phyloP scores from a whole-genome alignment of 805 yeast genomes.

The Metahyphopichia silvanorum region DNA sequence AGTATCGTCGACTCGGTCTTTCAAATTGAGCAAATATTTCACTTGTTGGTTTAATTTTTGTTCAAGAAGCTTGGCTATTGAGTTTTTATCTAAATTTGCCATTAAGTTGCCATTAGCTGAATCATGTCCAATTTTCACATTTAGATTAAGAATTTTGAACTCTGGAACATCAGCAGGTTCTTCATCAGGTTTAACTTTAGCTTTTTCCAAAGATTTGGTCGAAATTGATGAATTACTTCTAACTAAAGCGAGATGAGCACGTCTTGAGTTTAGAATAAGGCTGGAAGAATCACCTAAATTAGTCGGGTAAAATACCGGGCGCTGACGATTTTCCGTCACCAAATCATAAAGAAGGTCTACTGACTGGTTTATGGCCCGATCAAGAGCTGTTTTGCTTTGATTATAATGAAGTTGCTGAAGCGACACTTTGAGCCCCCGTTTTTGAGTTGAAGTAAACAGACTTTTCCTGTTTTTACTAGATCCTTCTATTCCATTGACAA shows the following conservation, averaged over 20 bases:
- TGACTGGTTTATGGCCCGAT: slow-evolving; percentile 55
- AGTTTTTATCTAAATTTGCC: slow-evolving; percentile 60
- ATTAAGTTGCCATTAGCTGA: slow-evolving; percentile 40
- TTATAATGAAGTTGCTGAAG: slow-evolving; percentile 75
- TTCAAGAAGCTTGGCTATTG: slow-evolving; percentile 67
- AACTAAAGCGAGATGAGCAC: slow-evolving; percentile 52
- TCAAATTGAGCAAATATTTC: slow-evolving; percentile 66
- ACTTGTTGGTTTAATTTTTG: slow-evolving; percentile 63
- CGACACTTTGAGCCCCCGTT: slow-evolving; percentile 45
- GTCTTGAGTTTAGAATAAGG: slow-evolving; percentile 41
- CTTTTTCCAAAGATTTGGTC: slow-evolving; percentile 13
- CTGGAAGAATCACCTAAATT: slow-evolving; percentile 30
- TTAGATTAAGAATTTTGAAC: slow-evolving; percentile 63
- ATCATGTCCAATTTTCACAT: slow-evolving; percentile 50
- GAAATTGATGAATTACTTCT: slow-evolving; percentile 32
- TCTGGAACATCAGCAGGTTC: slow-evolving; percentile 24
- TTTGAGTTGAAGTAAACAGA: slow-evolving; percentile 2
- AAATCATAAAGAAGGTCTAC: slow-evolving; percentile 50
- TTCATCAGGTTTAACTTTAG: slow-evolving; percentile 10
- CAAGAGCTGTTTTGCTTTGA: slow-evolving; percentile 63
- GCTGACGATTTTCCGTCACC: slow-evolving; percentile 49
- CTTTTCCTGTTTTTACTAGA: slow-evolving; percentile 9
- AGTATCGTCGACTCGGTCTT: slow-evolving; percentile 85
- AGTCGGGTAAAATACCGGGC: slow-evolving; percentile 66
- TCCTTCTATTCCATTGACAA: slow-evolving; percentile 27